Evolutionary conservation across 208 protist genomes (phyloP), one percentile per base, ranked within the genome.

Genomic region (Wallacemonas sp.): DNA sequence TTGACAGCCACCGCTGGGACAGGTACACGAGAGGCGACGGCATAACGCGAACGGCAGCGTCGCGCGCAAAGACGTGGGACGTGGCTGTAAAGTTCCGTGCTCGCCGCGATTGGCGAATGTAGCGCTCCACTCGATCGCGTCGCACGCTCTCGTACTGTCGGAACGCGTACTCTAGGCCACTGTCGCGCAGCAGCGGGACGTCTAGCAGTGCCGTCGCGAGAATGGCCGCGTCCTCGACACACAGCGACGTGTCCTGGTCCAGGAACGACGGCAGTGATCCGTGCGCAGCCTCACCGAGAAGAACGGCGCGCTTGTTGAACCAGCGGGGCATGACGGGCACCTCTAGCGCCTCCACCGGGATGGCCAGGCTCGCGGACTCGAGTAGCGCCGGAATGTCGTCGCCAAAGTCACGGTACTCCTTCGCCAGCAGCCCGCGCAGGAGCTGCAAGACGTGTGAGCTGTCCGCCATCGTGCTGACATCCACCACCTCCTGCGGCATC

Each of bases 311-410:
- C 21, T 85, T 85, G 70, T 96, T 96, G 72, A 77, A 94, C 88
- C 91, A 96, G 19, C 88, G 82, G 26, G 91, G 87, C 87, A 96
- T 94, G 39, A 96, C 74, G 27, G 91, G 91, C 16, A 93, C 88
- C 69, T 96, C 88, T 27, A 93, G 41, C 17, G 85, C 58, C 75
- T 94, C 86, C n/a, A 70, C 78, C 11, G 83, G 83, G 17, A 92
- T 61, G 47, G 84, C 88, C 24, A 94, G 34, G 26, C 77, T 77
- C 19, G 86, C 88, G 12, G 52, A 27, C 3, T 65, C 30, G 3
- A 96, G 70, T 17, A 88, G 48, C 17, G 41, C 16, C 0, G 63
- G 48, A 2, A 93, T 65, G 24, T 74, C 46, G 26, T 68, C 65
- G 24, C 76, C 80, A 68, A 93, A 94, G 33, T 24, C 24, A 11